These are phyloP conservation scores for Flueggea neowawraea DNA, from an alignment of 441 rosid species.

Conservation along the genomic window DNA sequence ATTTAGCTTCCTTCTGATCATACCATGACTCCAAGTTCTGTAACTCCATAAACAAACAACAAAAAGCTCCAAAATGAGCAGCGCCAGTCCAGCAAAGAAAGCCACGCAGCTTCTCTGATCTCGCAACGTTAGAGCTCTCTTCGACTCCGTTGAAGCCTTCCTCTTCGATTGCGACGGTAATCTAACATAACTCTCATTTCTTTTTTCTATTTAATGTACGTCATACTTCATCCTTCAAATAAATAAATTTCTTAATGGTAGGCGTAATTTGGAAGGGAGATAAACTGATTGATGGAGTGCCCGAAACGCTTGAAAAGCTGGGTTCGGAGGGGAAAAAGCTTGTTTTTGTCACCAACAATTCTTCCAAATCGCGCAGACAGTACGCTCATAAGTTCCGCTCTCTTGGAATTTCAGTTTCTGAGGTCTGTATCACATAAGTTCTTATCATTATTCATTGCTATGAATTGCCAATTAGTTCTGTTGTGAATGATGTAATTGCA, in stretches of 20 bases:
- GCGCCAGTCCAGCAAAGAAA: neutral
- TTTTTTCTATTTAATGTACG: no score
- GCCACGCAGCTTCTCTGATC: conserved; percentile 48
- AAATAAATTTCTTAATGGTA: conserved; percentile 5
- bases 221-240: no score
- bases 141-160: conserved; percentile 80
- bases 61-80: no score
- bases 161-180: conserved; percentile 92
- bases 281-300: conserved; percentile 72
- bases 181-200: neutral
- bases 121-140: conserved; percentile 37
- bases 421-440: conserved; percentile 34
- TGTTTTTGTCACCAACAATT: conserved; percentile 85
- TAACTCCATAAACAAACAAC: no score
- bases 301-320: conserved; percentile 56
- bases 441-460: neutral
- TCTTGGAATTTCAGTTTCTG: conserved; percentile 62
- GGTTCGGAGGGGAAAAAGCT: conserved; percentile 87
- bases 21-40: no score
- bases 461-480: no score
- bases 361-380: conserved; percentile 74
- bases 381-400: conserved; percentile 64
- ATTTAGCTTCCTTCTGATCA: no score
- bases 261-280: conserved; percentile 96
- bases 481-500: no score